These are phyloP conservation scores for Meira miltonrushii DNA, from an alignment of 1,284 basidiomycete species.

Conservation along the genomic window DNA sequence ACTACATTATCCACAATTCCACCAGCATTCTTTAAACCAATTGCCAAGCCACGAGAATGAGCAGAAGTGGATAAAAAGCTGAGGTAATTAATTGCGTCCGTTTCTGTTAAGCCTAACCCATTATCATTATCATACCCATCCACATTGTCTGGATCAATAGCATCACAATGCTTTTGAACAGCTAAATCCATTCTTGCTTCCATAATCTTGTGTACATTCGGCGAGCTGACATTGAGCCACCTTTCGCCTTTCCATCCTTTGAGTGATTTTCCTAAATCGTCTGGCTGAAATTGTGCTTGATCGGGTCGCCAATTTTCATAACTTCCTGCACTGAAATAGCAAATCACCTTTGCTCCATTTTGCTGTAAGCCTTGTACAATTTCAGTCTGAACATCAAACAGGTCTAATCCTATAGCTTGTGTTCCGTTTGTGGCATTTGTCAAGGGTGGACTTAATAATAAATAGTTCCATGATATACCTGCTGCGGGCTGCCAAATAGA, in stretches of 20 bases:
- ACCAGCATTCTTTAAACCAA: conserved; percentile 50
- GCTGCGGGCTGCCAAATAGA: neutral
- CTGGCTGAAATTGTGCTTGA: conserved; percentile 25
- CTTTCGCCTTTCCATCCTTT: conserved; percentile 16
- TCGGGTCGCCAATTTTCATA: conserved; percentile 39
- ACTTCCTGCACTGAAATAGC: conserved; percentile 52
- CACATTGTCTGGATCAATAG: conserved; percentile 53
- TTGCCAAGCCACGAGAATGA: conserved; percentile 22
- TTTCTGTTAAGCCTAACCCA: conserved; percentile 27
- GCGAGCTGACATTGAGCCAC: neutral
- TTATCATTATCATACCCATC: conserved; percentile 45
- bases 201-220: conserved; percentile 24
- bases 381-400: neutral
- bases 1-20: conserved; percentile 21
- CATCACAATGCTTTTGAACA: conserved; percentile 51
- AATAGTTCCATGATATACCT: neutral
- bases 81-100: conserved; percentile 46
- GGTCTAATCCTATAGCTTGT: neutral
- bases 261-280: conserved; percentile 40
- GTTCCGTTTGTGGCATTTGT: neutral
- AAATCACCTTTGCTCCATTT: conserved; percentile 31
- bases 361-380: conserved; percentile 1
- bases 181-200: conserved; percentile 38
- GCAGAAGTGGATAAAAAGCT: conserved; percentile 39
- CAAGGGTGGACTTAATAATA: neutral